Percentiles rank a stretch among this genome's conserved stretches.
phyloP scores from a whole-genome alignment of 179 eudicot genomes.

The Pouteria campechiana region DNA sequence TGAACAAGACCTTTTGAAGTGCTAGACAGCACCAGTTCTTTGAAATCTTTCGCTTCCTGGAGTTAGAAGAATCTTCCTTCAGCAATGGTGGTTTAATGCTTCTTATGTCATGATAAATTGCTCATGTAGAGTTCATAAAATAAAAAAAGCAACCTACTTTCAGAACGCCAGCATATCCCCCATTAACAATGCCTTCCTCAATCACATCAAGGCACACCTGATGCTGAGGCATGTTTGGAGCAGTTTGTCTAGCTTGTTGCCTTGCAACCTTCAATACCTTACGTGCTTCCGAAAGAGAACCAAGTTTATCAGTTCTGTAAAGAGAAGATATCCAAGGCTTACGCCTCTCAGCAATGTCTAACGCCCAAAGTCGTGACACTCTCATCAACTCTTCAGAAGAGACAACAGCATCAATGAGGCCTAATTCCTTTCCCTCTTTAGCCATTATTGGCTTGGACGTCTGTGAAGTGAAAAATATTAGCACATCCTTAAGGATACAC shows the following conservation, averaged over 20 bases:
- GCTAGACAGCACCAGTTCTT: slow-evolving; percentile 40
- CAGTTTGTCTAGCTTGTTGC: slow-evolving; percentile 60
- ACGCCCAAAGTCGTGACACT: slow-evolving; percentile 68
- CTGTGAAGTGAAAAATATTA: slow-evolving; percentile 17
- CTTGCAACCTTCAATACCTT: slow-evolving; percentile 46
- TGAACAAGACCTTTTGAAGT: slow-evolving; percentile 80
- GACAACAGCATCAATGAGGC: slow-evolving; percentile 76
- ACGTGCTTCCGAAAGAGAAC: slow-evolving; percentile 53
- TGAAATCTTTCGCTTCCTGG: slow-evolving; percentile 59
- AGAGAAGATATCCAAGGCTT: slow-evolving; percentile 85
- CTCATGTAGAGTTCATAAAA: no score
- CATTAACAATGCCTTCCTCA: slow-evolving; percentile 72
- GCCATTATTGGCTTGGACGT: slow-evolving; percentile 61
- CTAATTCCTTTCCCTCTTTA: slow-evolving; percentile 71
- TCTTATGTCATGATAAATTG: no score
- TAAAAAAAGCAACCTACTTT: slow-evolving; percentile 38
- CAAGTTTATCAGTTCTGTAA: slow-evolving; percentile 61
- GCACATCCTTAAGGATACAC: neutral
- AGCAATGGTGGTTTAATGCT: no score
- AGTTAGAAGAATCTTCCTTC: neutral
- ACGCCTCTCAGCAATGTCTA: slow-evolving; percentile 62
- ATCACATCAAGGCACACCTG: slow-evolving; percentile 82
- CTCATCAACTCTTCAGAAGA: slow-evolving; percentile 58
- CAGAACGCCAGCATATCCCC: slow-evolving; percentile 66
- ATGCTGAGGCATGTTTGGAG: slow-evolving; percentile 81